Evolutionary conservation across 345 rosid species (phyloP).

Genomic region (Eucalyptus virginea): DNA sequence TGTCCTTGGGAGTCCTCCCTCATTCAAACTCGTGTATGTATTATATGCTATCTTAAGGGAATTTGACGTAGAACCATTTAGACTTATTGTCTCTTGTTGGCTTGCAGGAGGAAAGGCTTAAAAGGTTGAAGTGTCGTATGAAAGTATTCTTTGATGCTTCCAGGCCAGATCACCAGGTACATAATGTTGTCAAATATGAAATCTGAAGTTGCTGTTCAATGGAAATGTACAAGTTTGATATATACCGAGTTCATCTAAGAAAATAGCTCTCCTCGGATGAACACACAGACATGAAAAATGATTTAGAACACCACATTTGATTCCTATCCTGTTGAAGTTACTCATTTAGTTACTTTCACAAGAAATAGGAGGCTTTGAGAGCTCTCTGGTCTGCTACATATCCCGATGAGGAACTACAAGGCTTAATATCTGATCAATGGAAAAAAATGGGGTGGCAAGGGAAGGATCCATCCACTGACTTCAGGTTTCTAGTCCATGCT

Average conservation of each 20-base stretch:
- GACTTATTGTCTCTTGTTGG: background rate
- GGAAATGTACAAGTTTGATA: background rate
- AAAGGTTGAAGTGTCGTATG: constrained; percentile 64
- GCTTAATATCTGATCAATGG: constrained; percentile 86
- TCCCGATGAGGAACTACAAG: constrained; percentile 61
- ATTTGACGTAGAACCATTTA: background rate
- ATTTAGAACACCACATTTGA: background rate
- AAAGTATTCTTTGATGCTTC: constrained; percentile 65
- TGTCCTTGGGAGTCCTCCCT: background rate
- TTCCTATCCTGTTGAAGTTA: background rate
- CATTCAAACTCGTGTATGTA: background rate
- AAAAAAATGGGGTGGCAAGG: constrained; percentile 99
- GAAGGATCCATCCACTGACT: constrained; percentile 91
- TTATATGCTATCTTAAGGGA: background rate
- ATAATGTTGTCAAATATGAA: background rate
- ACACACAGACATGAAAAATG: background rate
- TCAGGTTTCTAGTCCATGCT: constrained; percentile 30
- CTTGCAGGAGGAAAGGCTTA: constrained; percentile 64
- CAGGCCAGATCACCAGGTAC: constrained; percentile 73
- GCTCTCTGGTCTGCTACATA: constrained; percentile 80
- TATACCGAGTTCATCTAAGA: background rate
- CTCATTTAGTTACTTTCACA: background rate
- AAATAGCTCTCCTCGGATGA: background rate
- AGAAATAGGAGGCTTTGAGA: constrained; percentile 59
- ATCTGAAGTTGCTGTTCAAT: background rate